Evolutionary conservation across 805 yeast species (phyloP), one percentile per base, ranked within the genome.

Genomic region (Sungouiozyma intestinalis): DNA sequence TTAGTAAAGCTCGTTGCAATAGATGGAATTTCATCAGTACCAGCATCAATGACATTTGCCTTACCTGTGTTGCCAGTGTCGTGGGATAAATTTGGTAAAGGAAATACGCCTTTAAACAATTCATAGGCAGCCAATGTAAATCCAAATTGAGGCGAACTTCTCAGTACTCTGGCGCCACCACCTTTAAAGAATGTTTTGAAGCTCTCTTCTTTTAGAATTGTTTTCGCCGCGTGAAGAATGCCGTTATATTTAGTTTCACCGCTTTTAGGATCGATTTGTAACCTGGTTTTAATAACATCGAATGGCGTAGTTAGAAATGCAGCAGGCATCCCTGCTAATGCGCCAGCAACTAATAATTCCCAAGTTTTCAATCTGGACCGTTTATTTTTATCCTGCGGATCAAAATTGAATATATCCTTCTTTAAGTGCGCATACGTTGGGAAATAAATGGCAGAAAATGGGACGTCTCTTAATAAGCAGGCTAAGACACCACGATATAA

Each of bases 71-170:
- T 17, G 17, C 9, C 35, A 16, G 17, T 29, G 11, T 42, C 47
- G 16, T 38, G 31, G 15, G 29, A 24, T 24, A 35, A 8, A 33
- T 32, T 35, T 18, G 44, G 45, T 16, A 42, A 33, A 4, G 54
- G 51, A 35, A 49, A 45, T 9, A 47, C 35, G 42, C 46, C 49
- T 61, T 90, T 95, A 63, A 90, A 79, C 29, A 92, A 64, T 64
- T 90, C 98, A 65, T 92, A 90, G 19, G 95, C 88, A n/a, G 97
- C 97, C 55, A 90, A 73, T 4, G 98, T 90, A 66, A 88, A 88
- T 42, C 97, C 98, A 63, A 90, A 90, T 65, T 90, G 98, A 6
- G 98, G 98, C 1, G 97, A 87, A 4, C 97, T 88, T 65, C 97
- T 76, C 56, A 87, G 70, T 33, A 90, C 87, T 64, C 98, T 77